These are phyloP conservation scores for Botryosphaeria agaves DNA, from an alignment of 2,329 filamentous ascomycete genomes.

Conservation along the genomic window DNA sequence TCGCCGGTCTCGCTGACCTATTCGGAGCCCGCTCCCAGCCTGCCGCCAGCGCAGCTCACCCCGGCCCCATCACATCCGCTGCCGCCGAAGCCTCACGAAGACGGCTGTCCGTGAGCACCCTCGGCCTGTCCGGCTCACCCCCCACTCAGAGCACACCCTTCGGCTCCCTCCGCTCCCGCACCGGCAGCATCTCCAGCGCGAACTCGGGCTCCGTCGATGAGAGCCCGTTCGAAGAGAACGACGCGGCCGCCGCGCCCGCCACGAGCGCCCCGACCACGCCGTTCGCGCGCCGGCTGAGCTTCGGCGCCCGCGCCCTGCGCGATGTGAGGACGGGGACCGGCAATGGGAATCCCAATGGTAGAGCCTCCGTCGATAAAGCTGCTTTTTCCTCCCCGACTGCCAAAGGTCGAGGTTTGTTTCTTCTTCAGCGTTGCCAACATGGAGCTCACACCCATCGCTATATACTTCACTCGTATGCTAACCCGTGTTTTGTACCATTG, in stretches of 20 bases:
- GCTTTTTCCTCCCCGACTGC: slow-evolving; percentile 33
- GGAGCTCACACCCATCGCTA: too few species aligned
- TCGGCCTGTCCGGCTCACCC: slow-evolving; percentile 27
- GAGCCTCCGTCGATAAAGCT: slow-evolving; percentile 31
- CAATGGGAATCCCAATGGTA: slow-evolving; percentile 42
- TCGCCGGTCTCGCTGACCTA: slow-evolving; percentile 30
- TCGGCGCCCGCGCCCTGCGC: slow-evolving; percentile 64
- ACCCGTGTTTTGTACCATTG: slow-evolving; percentile 9
- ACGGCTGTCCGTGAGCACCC: slow-evolving; percentile 30
- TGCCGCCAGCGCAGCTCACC: slow-evolving; percentile 17
- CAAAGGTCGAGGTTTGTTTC: slow-evolving; percentile 41
- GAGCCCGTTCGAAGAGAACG: slow-evolving; percentile 37
- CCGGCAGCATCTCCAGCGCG: slow-evolving; percentile 24
- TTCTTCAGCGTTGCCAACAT: slow-evolving; percentile 13
- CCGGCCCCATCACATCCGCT: slow-evolving; percentile 29
- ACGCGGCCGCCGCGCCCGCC: slow-evolving; percentile 39
- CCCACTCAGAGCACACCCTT: slow-evolving; percentile 24
- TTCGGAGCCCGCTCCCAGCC: slow-evolving; percentile 20
- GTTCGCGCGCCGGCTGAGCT: slow-evolving; percentile 74
- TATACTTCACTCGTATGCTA: too few species aligned
- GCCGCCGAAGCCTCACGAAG: slow-evolving; percentile 31
- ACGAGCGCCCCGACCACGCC: slow-evolving; percentile 50
- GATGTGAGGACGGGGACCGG: slow-evolving; percentile 43
- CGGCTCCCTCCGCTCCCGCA: slow-evolving; percentile 23
- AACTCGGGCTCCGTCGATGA: slow-evolving; percentile 28